A percentile compares a stretch with the other conserved stretches of the same genome.
phyloP scores from a whole-genome alignment of 805 yeast genomes.

The Saccharomycopsis amapae region DNA sequence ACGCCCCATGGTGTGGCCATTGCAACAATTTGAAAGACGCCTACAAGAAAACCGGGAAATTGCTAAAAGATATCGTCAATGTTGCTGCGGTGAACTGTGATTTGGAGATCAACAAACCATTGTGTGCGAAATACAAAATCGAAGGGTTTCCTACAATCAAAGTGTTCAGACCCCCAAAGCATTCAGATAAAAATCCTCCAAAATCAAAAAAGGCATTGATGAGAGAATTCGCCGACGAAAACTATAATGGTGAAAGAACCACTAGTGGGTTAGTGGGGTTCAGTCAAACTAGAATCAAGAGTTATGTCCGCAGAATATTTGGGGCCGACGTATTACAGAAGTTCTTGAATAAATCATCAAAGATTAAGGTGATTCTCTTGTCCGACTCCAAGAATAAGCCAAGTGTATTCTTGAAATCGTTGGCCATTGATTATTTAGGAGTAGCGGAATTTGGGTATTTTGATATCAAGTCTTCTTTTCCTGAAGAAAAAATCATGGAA shows the following conservation, averaged over 20 bases:
- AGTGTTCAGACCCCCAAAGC: slow-evolving; percentile 78
- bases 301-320: slow-evolving; percentile 50
- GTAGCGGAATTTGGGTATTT: slow-evolving; percentile 41
- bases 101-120: slow-evolving; percentile 49
- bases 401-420: slow-evolving; percentile 51
- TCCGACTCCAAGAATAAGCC: slow-evolving; percentile 37
- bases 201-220: slow-evolving; percentile 11
- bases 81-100: slow-evolving; percentile 89
- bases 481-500: slow-evolving; percentile 23
- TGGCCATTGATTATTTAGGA: slow-evolving; percentile 65
- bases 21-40: slow-evolving; percentile 67
- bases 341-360: slow-evolving; percentile 19
- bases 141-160: slow-evolving; percentile 80
- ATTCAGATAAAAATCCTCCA: slow-evolving; percentile 27
- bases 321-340: slow-evolving; percentile 29
- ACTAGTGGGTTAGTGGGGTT: slow-evolving; percentile 47
- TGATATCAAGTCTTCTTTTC: slow-evolving; percentile 28
- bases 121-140: slow-evolving; percentile 61
- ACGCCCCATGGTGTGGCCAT: slow-evolving; percentile 98
- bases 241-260: slow-evolving; percentile 55
- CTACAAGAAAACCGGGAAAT: slow-evolving; percentile 55
- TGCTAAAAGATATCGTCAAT: slow-evolving; percentile 47
- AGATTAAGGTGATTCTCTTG: slow-evolving; percentile 43
- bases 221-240: slow-evolving; percentile 43
- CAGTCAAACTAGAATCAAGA: slow-evolving; percentile 52